Evolutionary conservation across 805 yeast species (phyloP).

Genomic region (Peterozyma xylosa): DNA sequence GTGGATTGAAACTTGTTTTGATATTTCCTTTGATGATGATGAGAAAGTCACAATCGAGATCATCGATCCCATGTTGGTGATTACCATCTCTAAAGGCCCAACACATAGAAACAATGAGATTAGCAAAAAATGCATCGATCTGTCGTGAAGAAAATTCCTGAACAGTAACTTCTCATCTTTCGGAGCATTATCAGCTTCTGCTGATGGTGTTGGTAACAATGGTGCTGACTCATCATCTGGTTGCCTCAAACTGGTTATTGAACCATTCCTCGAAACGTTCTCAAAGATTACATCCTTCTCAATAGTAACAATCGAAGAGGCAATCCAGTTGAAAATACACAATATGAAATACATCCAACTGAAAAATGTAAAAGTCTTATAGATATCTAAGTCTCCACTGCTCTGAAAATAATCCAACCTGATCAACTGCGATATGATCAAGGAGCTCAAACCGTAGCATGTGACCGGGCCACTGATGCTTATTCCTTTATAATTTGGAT

Average conservation of each 20-base stretch:
- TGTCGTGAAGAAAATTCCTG: slow-evolving; percentile 34
- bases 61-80: slow-evolving; percentile 68
- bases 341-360: slow-evolving; percentile 44
- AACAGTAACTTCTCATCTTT: slow-evolving; percentile 12
- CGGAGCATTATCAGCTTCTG: slow-evolving; percentile 11
- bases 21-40: slow-evolving; percentile 14
- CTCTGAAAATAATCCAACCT: slow-evolving; percentile 30
- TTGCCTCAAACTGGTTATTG: slow-evolving; percentile 2
- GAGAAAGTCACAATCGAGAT: neutral
- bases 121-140: slow-evolving; percentile 57
- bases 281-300: slow-evolving; percentile 39
- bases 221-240: slow-evolving; percentile 11
- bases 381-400: slow-evolving; percentile 32
- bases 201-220: slow-evolving; percentile 14
- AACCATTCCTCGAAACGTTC: slow-evolving; percentile 14
- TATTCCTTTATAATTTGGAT: slow-evolving; percentile 66
- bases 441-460: slow-evolving; percentile 76
- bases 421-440: slow-evolving; percentile 62
- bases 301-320: slow-evolving; percentile 58
- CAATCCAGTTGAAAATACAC: slow-evolving; percentile 53
- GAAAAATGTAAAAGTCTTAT: slow-evolving; percentile 45
- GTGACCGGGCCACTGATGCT: slow-evolving; percentile 87
- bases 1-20: slow-evolving; percentile 49
- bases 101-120: slow-evolving; percentile 55
- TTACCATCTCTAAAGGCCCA: slow-evolving; percentile 83